Evolutionary conservation across 495 filamentous ascomycete genomes (phyloP).

Genomic region (Penicillium coffeae): DNA sequence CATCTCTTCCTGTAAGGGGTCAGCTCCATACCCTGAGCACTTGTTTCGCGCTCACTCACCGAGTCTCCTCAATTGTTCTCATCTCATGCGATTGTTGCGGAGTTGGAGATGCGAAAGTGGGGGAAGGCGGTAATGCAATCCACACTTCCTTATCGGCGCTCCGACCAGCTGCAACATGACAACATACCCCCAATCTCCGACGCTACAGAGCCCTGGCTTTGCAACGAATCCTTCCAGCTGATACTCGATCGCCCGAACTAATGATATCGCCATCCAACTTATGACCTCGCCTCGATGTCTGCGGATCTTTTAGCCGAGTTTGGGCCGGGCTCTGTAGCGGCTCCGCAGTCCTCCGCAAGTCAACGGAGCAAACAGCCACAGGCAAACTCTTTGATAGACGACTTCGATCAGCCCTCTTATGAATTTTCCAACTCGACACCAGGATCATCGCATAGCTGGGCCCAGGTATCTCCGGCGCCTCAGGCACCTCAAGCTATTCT

Average conservation of each 20-base stretch:
- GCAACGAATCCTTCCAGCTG: not conserved
- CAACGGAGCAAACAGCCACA: slow-evolving; percentile 11
- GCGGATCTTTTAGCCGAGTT: slow-evolving; percentile 73
- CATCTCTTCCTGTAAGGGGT: slow-evolving; percentile 52
- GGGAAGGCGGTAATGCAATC: slow-evolving; percentile 20
- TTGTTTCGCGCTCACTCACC: slow-evolving; percentile 33
- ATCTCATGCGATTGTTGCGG: slow-evolving; percentile 41
- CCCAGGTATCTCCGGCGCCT: not conserved
- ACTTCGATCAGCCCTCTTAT: slow-evolving; percentile 23
- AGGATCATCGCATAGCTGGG: slow-evolving; percentile 1
- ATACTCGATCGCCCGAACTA: not conserved
- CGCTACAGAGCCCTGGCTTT: not conserved
- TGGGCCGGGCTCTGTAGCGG: slow-evolving; percentile 36
- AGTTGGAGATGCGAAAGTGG: slow-evolving; percentile 14
- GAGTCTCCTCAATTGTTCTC: slow-evolving; percentile 61
- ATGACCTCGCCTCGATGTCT: slow-evolving; percentile 55
- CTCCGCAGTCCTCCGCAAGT: slow-evolving; percentile 11
- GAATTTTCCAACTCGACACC: slow-evolving; percentile 9
- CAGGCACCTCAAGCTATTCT: slow-evolving; percentile 6
- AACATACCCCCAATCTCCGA: slow-evolving; percentile 6
- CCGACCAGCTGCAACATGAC: slow-evolving; percentile 6
- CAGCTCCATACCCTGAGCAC: not conserved
- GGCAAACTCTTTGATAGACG: slow-evolving; percentile 23
- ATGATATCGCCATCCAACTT: not conserved
- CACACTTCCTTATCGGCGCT: slow-evolving; percentile 17